Conservation (phyloP, 2,329 filamentous ascomycete genomes). For the Aspergillus sergii region DNA sequence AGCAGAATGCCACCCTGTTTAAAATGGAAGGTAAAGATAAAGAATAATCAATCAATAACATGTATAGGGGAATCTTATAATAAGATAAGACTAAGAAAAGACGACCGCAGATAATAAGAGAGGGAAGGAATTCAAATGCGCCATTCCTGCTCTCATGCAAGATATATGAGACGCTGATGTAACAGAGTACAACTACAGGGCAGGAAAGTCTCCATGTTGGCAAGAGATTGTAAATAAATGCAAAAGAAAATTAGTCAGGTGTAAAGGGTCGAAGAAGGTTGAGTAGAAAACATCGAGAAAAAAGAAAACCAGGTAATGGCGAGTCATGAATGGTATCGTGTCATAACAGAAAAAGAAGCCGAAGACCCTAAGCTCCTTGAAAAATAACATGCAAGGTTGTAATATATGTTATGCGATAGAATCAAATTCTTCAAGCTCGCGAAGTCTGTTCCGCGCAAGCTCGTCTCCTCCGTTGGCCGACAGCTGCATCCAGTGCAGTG, state of each 20-base stretch:
- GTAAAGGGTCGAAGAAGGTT: neutral
- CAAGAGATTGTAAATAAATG: neutral
- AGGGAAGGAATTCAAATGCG: neutral
- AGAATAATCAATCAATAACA: neutral
- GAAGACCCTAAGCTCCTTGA: constrained; percentile 10
- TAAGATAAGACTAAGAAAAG: constrained; percentile 13
- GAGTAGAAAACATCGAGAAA: constrained; percentile 15
- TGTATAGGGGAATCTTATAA: constrained; percentile 24
- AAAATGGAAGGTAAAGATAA: neutral
- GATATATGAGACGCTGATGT: neutral
- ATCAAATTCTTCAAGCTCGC: constrained; percentile 68
- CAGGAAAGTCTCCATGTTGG: neutral
- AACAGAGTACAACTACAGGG: constrained; percentile 1
- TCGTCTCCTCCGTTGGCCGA: constrained; percentile 84
- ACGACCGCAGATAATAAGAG: constrained; percentile 6
- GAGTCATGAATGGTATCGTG: constrained; percentile 13
- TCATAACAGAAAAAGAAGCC: constrained; percentile 15
- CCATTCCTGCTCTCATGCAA: neutral
- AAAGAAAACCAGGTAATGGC: constrained; percentile 1
- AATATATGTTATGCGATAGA: constrained; percentile 51
- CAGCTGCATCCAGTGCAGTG: constrained; percentile 96
- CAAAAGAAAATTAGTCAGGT: constrained; percentile 3
- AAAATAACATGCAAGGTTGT: constrained; percentile 28
- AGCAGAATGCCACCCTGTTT: constrained; percentile 15
- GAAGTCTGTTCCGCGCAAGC: constrained; percentile 78